These are phyloP conservation scores for Citrus cavaleriei DNA, from an alignment of 345 rosid genomes.

Conservation along the genomic window DNA sequence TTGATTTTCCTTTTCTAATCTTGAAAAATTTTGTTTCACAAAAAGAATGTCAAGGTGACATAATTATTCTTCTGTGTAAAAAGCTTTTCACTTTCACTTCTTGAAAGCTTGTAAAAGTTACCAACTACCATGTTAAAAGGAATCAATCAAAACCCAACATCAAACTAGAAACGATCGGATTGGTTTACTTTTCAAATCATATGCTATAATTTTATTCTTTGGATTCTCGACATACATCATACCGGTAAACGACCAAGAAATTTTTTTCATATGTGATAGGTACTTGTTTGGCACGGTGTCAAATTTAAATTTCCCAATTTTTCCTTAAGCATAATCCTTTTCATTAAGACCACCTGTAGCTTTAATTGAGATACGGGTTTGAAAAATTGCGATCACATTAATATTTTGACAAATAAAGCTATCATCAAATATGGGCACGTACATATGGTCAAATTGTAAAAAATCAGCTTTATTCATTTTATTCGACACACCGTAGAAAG, in stretches of 20 bases:
- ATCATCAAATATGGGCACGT: no score
- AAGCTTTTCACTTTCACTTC: neutral
- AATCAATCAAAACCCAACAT: no score
- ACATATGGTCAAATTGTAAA: neutral
- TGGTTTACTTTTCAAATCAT: no score
- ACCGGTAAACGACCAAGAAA: no score
- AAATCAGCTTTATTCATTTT: conserved; percentile 5
- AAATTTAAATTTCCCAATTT: neutral
- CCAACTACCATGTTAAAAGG: neutral
- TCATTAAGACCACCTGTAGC: neutral
- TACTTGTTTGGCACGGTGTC: neutral
- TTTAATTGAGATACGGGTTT: neutral
- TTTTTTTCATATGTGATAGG: neutral
- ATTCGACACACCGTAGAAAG: neutral
- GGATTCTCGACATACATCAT: no score
- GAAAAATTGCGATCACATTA: neutral
- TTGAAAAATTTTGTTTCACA: no score
- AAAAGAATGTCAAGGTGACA: neutral
- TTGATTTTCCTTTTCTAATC: no score
- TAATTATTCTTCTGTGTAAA: neutral
- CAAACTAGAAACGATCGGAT: no score
- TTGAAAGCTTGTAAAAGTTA: neutral
- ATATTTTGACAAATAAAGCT: neutral
- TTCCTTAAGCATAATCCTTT: neutral
- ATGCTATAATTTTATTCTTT: no score